A percentile compares a stretch with the other conserved stretches of the same genome.
These are phyloP conservation scores for Naganishia antarctica DNA, from an alignment of 768 basidiomycete genomes.

Conservation along the genomic window DNA sequence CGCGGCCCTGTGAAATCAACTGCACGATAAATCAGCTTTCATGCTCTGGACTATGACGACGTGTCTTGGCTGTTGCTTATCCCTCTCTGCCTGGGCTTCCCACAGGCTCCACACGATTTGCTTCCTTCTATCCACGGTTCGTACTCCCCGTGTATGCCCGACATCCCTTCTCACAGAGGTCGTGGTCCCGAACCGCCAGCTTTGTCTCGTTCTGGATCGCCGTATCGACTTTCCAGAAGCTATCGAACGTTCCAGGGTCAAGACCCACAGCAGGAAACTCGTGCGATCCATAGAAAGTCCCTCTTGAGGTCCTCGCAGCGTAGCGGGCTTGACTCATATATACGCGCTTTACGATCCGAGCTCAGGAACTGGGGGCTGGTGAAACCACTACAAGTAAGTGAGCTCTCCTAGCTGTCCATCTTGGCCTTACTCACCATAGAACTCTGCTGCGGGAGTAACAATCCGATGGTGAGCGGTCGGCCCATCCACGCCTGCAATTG, in stretches of 20 bases:
- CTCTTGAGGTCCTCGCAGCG: not conserved
- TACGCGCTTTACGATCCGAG: not conserved
- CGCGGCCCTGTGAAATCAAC: too few relatives aligned
- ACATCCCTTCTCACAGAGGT: not conserved
- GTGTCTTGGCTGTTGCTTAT: too few relatives aligned
- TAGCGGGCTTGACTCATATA: not conserved
- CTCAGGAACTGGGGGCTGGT: not conserved
- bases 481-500: too few relatives aligned
- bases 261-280: not conserved
- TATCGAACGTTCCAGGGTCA: not conserved
- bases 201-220: not conserved
- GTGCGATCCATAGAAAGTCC: not conserved
- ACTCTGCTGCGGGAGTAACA: too few relatives aligned
- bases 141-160: not conserved
- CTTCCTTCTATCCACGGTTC: not conserved
- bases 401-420: too few relatives aligned
- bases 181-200: not conserved
- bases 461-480: too few relatives aligned
- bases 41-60: too few relatives aligned
- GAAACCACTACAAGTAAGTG: too few relatives aligned
- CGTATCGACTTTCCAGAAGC: not conserved
- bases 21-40: too few relatives aligned
- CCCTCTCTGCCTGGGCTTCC: not conserved
- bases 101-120: not conserved
- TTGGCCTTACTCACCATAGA: too few relatives aligned